phyloP scores from a whole-genome alignment of 495 filamentous ascomycete species.

The Penicillium lividum region DNA sequence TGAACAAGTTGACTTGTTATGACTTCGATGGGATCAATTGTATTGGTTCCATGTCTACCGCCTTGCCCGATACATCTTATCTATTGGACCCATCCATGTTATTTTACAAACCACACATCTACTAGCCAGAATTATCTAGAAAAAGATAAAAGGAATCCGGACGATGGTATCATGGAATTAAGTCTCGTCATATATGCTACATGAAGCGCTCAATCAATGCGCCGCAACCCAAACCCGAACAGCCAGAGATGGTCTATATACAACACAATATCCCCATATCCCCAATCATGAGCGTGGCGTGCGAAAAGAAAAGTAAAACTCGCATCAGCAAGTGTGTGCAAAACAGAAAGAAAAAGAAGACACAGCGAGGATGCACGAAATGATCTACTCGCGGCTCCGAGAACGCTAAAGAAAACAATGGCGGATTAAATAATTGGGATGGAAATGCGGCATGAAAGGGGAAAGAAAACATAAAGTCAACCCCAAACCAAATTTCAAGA shows the following conservation, averaged over 20 bases:
- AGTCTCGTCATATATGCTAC: conserved; percentile 38
- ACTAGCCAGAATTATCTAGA: not conserved
- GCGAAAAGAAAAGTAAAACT: conserved; percentile 10
- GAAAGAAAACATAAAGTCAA: conserved; percentile 2
- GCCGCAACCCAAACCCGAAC: conserved; percentile 29
- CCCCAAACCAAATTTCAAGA: not conserved
- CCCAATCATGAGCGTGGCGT: conserved; percentile 31
- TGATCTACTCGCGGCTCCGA: conserved; percentile 3
- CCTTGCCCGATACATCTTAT: not conserved
- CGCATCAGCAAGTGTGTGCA: not conserved
- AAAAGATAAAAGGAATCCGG: not conserved
- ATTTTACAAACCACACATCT: no score
- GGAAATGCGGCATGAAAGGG: conserved; percentile 19
- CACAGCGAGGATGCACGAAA: not conserved
- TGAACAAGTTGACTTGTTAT: not conserved
- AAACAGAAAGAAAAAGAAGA: conserved; percentile 1
- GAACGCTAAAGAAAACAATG: conserved; percentile 23
- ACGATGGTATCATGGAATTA: conserved; percentile 38
- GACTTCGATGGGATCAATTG: not conserved
- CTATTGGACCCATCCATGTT: not conserved
- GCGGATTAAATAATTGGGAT: conserved; percentile 24
- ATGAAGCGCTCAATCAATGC: conserved; percentile 36
- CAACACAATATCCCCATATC: conserved; percentile 29
- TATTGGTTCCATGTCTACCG: not conserved
- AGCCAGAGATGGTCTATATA: conserved; percentile 35